Evolutionary conservation across 192 early-diverging fungal species (phyloP).

Genomic region (Chytriomyces sp.): DNA sequence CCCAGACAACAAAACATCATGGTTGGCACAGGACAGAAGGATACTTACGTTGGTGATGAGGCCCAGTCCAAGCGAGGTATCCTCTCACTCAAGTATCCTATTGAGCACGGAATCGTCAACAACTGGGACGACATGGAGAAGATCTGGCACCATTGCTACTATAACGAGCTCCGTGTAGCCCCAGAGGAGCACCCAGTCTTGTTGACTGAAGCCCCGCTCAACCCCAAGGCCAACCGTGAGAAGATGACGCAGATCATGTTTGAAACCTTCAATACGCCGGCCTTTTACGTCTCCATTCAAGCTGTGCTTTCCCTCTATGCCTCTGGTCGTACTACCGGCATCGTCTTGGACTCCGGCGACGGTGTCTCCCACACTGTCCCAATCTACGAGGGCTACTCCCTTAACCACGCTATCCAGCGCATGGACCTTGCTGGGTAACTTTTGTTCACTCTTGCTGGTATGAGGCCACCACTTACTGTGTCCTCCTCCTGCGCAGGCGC

Average conservation of each 20-base stretch:
- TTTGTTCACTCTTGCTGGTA: not conserved
- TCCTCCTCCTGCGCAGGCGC: conserved; percentile 43
- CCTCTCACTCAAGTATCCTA: conserved; percentile 70
- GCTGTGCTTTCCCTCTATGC: conserved; percentile 96
- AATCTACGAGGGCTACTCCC: conserved; percentile 95
- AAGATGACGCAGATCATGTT: conserved; percentile 99
- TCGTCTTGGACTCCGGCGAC: conserved; percentile 97
- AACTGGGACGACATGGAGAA: conserved; percentile 82
- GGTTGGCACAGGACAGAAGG: conserved; percentile 76
- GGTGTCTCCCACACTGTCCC: conserved; percentile 98
- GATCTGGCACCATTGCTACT: conserved; percentile 92
- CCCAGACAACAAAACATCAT: conserved; percentile 72
- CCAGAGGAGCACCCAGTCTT: conserved; percentile 99
- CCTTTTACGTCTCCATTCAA: conserved; percentile 97
- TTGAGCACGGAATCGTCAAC: conserved; percentile 75
- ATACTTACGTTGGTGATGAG: conserved; percentile 75
- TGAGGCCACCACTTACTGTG: not conserved
- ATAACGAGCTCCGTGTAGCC: conserved; percentile 97
- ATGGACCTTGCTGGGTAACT: conserved; percentile 84
- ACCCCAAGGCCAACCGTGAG: conserved; percentile 98
- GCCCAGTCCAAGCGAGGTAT: conserved; percentile 75
- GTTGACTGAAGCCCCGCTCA: conserved; percentile 94
- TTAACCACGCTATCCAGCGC: conserved; percentile 96
- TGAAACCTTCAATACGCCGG: conserved; percentile 96
- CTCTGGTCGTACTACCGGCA: conserved; percentile 97